These are phyloP conservation scores for Dimargaris xerosporica DNA, from an alignment of 192 early-diverging fungal species.

Conservation along the genomic window DNA sequence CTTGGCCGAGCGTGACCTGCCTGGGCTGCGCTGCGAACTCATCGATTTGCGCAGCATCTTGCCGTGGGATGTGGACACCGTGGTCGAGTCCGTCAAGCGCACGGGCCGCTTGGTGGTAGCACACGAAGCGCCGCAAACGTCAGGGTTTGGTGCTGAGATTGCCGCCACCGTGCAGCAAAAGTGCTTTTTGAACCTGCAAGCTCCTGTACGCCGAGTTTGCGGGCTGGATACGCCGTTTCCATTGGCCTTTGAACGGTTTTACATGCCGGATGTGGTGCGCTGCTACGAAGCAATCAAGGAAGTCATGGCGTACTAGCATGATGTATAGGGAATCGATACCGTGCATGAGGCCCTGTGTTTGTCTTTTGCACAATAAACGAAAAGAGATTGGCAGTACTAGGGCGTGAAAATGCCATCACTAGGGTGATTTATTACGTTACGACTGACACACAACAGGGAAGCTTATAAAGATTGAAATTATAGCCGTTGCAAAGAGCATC, in stretches of 20 bases:
- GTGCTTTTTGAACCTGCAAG: conserved; percentile 82
- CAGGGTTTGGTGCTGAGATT: conserved; percentile 85
- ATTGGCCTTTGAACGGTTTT: conserved; percentile 83
- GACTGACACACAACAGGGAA: too few relatives aligned
- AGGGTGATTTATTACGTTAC: too few relatives aligned
- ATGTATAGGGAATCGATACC: too few relatives aligned
- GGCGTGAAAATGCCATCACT: too few relatives aligned
- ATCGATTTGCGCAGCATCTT: conserved; percentile 84
- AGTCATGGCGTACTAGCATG: conserved; percentile 46
- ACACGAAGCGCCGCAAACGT: conserved; percentile 84
- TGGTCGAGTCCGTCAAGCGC: conserved; percentile 79
- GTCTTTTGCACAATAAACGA: too few relatives aligned
- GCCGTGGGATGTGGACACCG: conserved; percentile 85
- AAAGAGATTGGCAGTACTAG: too few relatives aligned
- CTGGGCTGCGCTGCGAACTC: conserved; percentile 73
- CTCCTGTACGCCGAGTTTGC: conserved; percentile 79
- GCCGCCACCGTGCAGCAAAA: conserved; percentile 74
- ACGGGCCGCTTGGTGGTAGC: conserved; percentile 84
- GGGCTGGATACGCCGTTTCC: conserved; percentile 88
- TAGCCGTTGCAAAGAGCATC: too few relatives aligned
- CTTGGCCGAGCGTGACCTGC: conserved; percentile 70
- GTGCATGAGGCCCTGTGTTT: too few relatives aligned
- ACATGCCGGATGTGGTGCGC: conserved; percentile 72
- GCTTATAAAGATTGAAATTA: too few relatives aligned
- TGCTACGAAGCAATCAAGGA: conserved; percentile 80